Base-by-base conservation (phyloP, 2,329 filamentous ascomycete genomes). In the Monosporascus sp. region DNA sequence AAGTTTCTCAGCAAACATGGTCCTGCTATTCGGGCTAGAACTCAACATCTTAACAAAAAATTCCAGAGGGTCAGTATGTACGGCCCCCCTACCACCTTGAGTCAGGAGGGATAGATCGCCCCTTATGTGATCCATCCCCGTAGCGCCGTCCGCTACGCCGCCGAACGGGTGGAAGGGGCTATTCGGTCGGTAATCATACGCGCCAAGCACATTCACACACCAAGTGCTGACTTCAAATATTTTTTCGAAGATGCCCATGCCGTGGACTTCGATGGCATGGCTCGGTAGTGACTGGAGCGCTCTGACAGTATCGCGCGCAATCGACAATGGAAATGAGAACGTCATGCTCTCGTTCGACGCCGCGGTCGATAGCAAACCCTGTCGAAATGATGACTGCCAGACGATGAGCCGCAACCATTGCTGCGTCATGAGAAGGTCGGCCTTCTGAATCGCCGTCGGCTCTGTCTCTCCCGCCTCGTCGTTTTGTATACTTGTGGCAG, bases 401-500 rank as follows among this genome's bases (percentile, higher is more conserved):
- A 88, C 80, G 70, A 88, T 86, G 1, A 84, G 81, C 18, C 82
- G 76, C 5, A 89, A 74, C 86, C 86, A 89, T 62, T 87, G 84
- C 64, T 89, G 86, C 2, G 84, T 88, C 51, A 86, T 79, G 44
- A 86, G 75, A 18, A 89, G 76, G 60, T 89, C 84, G 7, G 87
- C 84, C 51, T 84, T 86, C 60, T 89, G 86, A 20, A 82, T 85
- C 54, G 86, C 82, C 1, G 84, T 86, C 5, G 70, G 67, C 55
- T 68, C 65, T 49, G 79, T 77, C 38, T 75, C 72, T 50, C 81
- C 78, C 9, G 80, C 62, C 22, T 72, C 55, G 5, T 7, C 74
- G 73, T 49, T 28, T 47, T 43, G 26, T n/a, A 6, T 38, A 5
- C 20, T 28, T 17, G 5, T 14, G 31, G 31, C 31, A 35, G 31